A percentile compares a stretch with the other conserved stretches of the same genome.
phyloP scores from a whole-genome alignment of 2,329 filamentous ascomycete genomes.

The Chlorencoelia australis region DNA sequence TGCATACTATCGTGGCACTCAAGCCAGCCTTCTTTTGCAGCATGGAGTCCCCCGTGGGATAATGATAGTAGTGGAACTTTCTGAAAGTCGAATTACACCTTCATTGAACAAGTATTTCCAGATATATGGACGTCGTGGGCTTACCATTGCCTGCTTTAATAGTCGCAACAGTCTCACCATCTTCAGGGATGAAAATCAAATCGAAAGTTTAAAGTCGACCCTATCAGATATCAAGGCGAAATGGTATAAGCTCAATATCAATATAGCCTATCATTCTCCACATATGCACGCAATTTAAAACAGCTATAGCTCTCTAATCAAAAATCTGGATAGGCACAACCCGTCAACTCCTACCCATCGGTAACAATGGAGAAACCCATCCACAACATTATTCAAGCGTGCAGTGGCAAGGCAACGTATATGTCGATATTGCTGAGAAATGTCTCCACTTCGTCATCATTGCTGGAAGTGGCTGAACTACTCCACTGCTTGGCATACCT shows the following conservation, averaged over 20 bases:
- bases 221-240: constrained; percentile 19
- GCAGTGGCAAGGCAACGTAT: too few species aligned
- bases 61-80: neutral
- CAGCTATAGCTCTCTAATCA: constrained; percentile 12
- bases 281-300: constrained; percentile 23
- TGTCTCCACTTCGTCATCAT: too few species aligned
- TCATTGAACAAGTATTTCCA: neutral
- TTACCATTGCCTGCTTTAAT: constrained; percentile 26
- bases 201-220: constrained; percentile 1
- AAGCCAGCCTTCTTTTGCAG: neutral
- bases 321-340: constrained; percentile 1
- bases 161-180: constrained; percentile 18
- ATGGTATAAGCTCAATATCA: constrained; percentile 26
- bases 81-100: neutral
- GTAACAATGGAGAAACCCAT: too few species aligned
- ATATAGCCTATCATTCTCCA: constrained; percentile 32
- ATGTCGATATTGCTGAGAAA: too few species aligned
- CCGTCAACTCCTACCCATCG: too few species aligned
- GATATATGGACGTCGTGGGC: neutral
- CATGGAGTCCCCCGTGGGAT: neutral
- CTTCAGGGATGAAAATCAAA: constrained; percentile 14
- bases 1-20: constrained; percentile 1
- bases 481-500: too few species aligned
- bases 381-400: too few species aligned
- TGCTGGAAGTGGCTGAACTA: too few species aligned